phyloP scores from a whole-genome alignment of 331 rosid species.

The Acacia concinna region DNA sequence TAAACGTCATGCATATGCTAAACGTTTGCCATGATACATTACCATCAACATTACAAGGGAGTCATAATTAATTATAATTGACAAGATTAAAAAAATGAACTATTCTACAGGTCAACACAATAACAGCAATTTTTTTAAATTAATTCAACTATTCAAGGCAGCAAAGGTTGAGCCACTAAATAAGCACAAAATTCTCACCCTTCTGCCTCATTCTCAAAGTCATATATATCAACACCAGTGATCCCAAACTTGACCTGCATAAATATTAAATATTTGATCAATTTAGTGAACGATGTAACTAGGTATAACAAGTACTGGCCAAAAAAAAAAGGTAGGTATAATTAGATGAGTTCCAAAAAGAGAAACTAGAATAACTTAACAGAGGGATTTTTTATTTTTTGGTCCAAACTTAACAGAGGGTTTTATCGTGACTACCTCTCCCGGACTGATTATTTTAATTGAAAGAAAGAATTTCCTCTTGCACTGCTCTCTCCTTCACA shows the following conservation, averaged over 20 bases:
- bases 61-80: background rate
- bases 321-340: too few relatives aligned
- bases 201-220: slow-evolving; percentile 55
- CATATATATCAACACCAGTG: slow-evolving; percentile 59
- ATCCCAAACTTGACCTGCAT: slow-evolving; percentile 67
- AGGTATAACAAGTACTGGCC: too few relatives aligned
- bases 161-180: background rate
- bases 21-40: background rate
- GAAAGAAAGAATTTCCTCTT: background rate
- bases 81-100: background rate
- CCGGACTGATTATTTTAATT: background rate
- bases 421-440: background rate
- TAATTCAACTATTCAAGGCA: background rate
- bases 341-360: background rate
- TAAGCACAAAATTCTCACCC: slow-evolving; percentile 35
- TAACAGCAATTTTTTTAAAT: background rate
- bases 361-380: background rate
- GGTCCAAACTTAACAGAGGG: background rate
- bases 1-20: too few relatives aligned
- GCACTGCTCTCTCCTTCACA: background rate
- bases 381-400: too few relatives aligned
- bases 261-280: background rate
- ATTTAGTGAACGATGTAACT: slow-evolving; percentile 9
- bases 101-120: background rate
- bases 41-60: background rate